Percentiles rank a stretch among this genome's conserved stretches.
phyloP scores from a whole-genome alignment of 2,329 filamentous ascomycete genomes.

The Arthrinium puccinioides region DNA sequence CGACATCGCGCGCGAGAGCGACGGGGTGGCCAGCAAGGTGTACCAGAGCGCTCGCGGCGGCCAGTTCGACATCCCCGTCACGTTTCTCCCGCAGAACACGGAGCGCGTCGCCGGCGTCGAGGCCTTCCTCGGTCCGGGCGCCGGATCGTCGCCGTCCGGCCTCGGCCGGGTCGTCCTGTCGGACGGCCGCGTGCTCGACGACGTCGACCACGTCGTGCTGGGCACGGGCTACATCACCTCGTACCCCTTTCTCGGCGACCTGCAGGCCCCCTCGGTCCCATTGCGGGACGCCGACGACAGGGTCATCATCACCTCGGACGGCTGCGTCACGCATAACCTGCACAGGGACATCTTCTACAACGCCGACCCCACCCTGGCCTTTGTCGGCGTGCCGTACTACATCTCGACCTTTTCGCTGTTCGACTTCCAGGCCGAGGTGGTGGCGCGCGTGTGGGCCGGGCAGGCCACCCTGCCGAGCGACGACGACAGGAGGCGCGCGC shows the following conservation, averaged over 20 bases:
- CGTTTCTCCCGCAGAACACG: conserved; percentile 44
- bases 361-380: conserved; percentile 53
- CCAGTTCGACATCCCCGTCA: conserved; percentile 48
- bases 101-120: conserved; percentile 44
- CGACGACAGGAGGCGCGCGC: conserved; percentile 29
- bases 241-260: conserved; percentile 54
- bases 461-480: conserved; percentile 31
- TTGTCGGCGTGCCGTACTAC: conserved; percentile 59
- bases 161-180: conserved; percentile 39
- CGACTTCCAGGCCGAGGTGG: conserved; percentile 59
- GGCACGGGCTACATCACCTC: conserved; percentile 64
- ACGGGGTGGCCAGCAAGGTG: conserved; percentile 26
- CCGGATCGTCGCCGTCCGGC: conserved; percentile 3
- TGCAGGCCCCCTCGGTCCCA: conserved; percentile 29
- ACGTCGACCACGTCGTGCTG: conserved; percentile 56
- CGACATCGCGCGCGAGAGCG: conserved; percentile 34
- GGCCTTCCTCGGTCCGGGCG: conserved; percentile 33
- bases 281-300: conserved; percentile 40
- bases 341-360: conserved; percentile 69
- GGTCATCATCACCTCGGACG: conserved; percentile 54
- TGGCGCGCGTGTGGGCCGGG: conserved; percentile 50
- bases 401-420: conserved; percentile 63
- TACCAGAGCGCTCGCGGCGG: conserved; percentile 54
- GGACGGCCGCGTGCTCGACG: conserved; percentile 42
- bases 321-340: conserved; percentile 57